Base-by-base conservation (phyloP, 1,284 basidiomycete genomes). In the Psilocybe mexicana region DNA sequence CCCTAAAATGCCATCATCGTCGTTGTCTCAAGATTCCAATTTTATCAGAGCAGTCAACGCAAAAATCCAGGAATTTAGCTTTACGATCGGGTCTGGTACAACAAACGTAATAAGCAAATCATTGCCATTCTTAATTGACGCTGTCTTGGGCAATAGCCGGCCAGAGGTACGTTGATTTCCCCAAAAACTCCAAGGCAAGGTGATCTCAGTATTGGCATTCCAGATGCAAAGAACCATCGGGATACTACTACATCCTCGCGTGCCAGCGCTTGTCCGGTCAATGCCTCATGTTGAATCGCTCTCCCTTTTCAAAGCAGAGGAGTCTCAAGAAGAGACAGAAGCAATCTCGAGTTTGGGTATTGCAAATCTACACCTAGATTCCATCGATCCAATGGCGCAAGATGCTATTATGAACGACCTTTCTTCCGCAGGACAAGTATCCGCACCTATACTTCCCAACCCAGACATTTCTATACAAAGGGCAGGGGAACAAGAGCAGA, bases 231-330 rank as follows among this genome's bases (percentile, higher is more conserved):
- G 76, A 25, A 73, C 79, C 52, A 63, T 88, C 51, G 88, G 92
- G 57, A 74, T 87, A 11, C 74, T 92, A 14, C 70, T 94, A 12
- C 87, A 93, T 59, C 88, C 92, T 38, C 85, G 91, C 8, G 77
- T 91, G 12, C 87, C 92, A 1, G 88, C 91, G 1, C 73, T 92
- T 11, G 76, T 93, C 43, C 82, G 89, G 48, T 81, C 81, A 2
- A 74, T 90, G 57, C 87, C 88, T n/a, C 77, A 81, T 47, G 67
- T 87, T 14, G 87, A 89, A 61, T 71, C 77, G 2, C 65, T 91
- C 11, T 79, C 84, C 8, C 74, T 91, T 24, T 85, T 83, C 61
- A 78, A 77, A 36, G 70, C 74, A 6, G 87, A 90, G 63, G 87
- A 88, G 66, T 77, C 82, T 35, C 71, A 78, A 26, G 88, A 89